Conservation (phyloP, 805 yeast species). For the Torulaspora delbrueckii region DNA sequence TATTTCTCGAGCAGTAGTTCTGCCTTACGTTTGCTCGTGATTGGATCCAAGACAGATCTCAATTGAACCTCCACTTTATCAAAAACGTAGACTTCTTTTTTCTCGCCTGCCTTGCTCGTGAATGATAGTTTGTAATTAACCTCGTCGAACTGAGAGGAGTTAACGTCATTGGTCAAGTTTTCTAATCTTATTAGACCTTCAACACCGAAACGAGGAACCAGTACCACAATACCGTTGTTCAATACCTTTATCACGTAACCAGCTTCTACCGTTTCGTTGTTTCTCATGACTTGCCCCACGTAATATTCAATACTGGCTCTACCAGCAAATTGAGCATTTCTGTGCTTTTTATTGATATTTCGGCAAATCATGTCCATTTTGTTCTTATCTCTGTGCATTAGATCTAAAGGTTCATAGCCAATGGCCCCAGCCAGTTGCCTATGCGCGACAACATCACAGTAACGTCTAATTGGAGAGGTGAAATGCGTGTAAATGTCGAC, state of each 20-base stretch:
- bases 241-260: slow-evolving; percentile 92
- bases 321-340: slow-evolving; percentile 99
- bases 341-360: slow-evolving; percentile 88
- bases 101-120: slow-evolving; percentile 39
- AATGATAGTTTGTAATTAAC: slow-evolving; percentile 67
- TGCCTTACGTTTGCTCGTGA: slow-evolving; percentile 89
- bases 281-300: slow-evolving; percentile 95
- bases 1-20: slow-evolving; percentile 49
- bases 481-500: slow-evolving; percentile 97
- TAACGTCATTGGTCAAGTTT: slow-evolving; percentile 58
- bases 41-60: slow-evolving; percentile 74
- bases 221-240: slow-evolving; percentile 88
- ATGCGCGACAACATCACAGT: slow-evolving; percentile 96
- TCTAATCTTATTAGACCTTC: slow-evolving; percentile 88
- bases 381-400: slow-evolving; percentile 77
- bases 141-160: slow-evolving; percentile 67
- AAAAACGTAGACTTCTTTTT: slow-evolving; percentile 61
- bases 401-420: slow-evolving; percentile 79
- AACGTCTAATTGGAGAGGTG: slow-evolving; percentile 96
- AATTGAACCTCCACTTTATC: slow-evolving; percentile 83
- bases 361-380: slow-evolving; percentile 86
- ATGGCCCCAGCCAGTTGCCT: slow-evolving; percentile 98
- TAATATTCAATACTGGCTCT: slow-evolving; percentile 96
- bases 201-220: slow-evolving; percentile 93
- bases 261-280: slow-evolving; percentile 70